phyloP scores from a whole-genome alignment of 495 filamentous ascomycete genomes.

The Saxispiralis lemnorum region DNA sequence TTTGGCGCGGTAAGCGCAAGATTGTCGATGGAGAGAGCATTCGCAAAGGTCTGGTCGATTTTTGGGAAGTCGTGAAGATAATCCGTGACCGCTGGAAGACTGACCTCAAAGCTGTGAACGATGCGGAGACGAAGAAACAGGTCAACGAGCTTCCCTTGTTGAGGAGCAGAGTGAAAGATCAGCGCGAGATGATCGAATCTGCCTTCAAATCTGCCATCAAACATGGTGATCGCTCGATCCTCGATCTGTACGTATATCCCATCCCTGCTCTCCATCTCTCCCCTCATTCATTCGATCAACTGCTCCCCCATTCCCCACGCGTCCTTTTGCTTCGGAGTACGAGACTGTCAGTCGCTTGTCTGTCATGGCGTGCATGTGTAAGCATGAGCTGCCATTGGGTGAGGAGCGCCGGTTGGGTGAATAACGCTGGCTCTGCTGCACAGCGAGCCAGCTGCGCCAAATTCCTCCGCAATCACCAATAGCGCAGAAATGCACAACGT shows the following conservation, averaged over 20 bases:
- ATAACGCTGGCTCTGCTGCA: too few species aligned
- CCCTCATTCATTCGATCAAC: neutral
- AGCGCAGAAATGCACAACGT: too few species aligned
- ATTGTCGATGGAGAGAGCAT: constrained; percentile 30
- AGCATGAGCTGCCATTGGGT: too few species aligned
- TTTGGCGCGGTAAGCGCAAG: constrained; percentile 43
- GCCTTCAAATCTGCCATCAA: constrained; percentile 42
- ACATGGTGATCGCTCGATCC: constrained; percentile 44
- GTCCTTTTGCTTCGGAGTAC: too few species aligned
- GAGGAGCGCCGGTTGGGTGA: too few species aligned
- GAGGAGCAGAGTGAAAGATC: constrained; percentile 32
- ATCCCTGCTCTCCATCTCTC: constrained; percentile 12
- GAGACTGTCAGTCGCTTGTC: too few species aligned
- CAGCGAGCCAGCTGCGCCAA: too few species aligned
- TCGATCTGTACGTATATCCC: constrained; percentile 41
- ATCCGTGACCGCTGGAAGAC: constrained; percentile 45
- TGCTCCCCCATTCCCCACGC: neutral
- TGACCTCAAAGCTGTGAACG: constrained; percentile 38
- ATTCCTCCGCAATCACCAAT: too few species aligned
- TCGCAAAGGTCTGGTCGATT: constrained; percentile 34
- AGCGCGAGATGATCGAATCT: constrained; percentile 40
- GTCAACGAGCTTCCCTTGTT: constrained; percentile 32
- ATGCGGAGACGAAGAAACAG: constrained; percentile 36
- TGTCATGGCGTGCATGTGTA: too few species aligned
- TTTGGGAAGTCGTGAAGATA: constrained; percentile 44